phyloP scores from a whole-genome alignment of 116 monocot species.

The Papilionanthe hybrid region DNA sequence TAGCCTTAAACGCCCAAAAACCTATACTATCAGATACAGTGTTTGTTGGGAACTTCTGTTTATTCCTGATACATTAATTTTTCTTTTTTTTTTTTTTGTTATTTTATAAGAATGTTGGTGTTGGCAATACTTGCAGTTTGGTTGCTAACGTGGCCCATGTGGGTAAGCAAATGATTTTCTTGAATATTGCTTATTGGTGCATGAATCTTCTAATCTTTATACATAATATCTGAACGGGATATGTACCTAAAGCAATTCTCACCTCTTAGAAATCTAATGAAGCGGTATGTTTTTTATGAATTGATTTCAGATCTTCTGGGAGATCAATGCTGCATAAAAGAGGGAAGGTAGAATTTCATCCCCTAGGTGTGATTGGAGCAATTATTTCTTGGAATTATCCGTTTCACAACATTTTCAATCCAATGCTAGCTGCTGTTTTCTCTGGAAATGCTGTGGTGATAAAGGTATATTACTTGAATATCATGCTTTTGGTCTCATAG shows the following conservation, averaged over 20 bases:
- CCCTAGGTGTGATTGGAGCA: slow-evolving; percentile 94
- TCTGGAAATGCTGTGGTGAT: slow-evolving; percentile 93
- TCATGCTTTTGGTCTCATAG: not conserved
- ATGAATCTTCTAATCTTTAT: not conserved
- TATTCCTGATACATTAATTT: no score
- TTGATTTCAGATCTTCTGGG: slow-evolving; percentile 54
- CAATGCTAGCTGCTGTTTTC: slow-evolving; percentile 93
- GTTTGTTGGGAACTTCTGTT: not conserved
- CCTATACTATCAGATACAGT: not conserved
- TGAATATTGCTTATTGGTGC: no score
- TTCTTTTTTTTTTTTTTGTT: no score
- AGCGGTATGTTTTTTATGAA: not conserved
- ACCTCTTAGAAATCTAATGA: not conserved
- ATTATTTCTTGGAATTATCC: slow-evolving; percentile 99
- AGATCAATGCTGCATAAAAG: slow-evolving; percentile 96
- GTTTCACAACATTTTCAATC: slow-evolving; percentile 96
- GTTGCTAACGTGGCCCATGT: not conserved
- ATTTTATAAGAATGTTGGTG: no score
- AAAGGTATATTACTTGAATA: slow-evolving; percentile 56
- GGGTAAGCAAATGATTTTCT: no score
- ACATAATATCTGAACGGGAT: not conserved
- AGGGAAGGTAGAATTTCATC: slow-evolving; percentile 93
- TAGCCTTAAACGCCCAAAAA: not conserved
- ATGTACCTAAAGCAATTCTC: not conserved
- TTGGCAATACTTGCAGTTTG: not conserved